These are phyloP conservation scores for Cutaneotrichosporon cavernicola DNA, from an alignment of 1,284 basidiomycete genomes.

Conservation along the genomic window DNA sequence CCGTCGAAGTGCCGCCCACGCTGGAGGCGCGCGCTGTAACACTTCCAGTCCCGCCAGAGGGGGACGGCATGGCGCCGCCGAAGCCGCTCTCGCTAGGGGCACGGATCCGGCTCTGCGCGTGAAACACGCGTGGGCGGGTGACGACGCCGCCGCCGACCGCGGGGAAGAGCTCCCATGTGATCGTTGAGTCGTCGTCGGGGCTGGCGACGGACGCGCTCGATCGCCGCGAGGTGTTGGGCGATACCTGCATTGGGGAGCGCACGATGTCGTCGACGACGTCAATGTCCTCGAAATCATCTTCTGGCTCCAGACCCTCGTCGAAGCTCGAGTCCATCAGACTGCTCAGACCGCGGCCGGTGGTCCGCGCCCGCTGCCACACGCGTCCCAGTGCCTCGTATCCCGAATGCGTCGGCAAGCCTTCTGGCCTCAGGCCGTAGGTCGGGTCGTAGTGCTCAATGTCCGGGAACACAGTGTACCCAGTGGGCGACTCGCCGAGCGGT, in stretches of 20 bases:
- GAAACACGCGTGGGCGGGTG: constrained; percentile 69
- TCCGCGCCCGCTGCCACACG: constrained; percentile 63
- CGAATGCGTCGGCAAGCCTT: constrained; percentile 66
- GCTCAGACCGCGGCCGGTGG: constrained; percentile 57
- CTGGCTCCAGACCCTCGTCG: constrained; percentile 57
- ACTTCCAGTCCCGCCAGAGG: constrained; percentile 43
- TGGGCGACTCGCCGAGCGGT: constrained; percentile 47
- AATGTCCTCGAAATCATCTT: constrained; percentile 58
- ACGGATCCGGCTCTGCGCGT: constrained; percentile 66
- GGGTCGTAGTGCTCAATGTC: constrained; percentile 92
- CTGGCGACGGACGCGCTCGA: background rate
- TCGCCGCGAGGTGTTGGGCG: background rate
- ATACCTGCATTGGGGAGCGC: background rate
- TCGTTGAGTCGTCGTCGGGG: background rate
- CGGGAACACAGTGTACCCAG: constrained; percentile 61
- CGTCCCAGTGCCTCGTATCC: constrained; percentile 52
- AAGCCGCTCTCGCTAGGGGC: constrained; percentile 53
- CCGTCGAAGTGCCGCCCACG: constrained; percentile 45
- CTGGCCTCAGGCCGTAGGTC: constrained; percentile 93
- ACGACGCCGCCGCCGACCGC: constrained; percentile 74
- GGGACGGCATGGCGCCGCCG: constrained; percentile 44
- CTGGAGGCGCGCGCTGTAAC: constrained; percentile 51
- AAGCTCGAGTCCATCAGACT: constrained; percentile 40
- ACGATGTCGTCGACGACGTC: constrained; percentile 17
- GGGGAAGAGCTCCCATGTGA: constrained; percentile 59